These are phyloP conservation scores for Nicotiana otophora DNA, from an alignment of 257 asterid species.

Conservation along the genomic window DNA sequence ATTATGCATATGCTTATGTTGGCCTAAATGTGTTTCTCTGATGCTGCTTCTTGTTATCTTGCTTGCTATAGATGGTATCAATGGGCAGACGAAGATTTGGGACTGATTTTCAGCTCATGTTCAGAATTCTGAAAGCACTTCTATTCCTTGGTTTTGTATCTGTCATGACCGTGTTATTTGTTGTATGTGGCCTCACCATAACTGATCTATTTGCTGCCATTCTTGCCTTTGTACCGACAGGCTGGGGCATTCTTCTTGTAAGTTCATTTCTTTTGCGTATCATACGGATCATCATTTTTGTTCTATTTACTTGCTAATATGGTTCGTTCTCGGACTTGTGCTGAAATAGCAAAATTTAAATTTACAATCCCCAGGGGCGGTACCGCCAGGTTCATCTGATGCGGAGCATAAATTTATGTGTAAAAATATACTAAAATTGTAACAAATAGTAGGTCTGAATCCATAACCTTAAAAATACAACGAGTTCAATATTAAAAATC, in stretches of 20 bases:
- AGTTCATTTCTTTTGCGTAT: constrained; percentile 9
- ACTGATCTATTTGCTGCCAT: constrained; percentile 79
- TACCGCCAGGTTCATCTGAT: too few species aligned
- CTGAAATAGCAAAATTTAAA: background rate
- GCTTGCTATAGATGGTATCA: constrained; percentile 73
- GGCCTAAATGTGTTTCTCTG: background rate
- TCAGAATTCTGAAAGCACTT: constrained; percentile 90
- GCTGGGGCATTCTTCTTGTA: constrained; percentile 95
- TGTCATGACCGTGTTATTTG: constrained; percentile 88
- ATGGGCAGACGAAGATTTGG: constrained; percentile 94
- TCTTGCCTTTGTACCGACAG: constrained; percentile 95
- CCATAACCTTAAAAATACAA: too few species aligned
- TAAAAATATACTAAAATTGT: too few species aligned
- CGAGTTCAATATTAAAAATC: too few species aligned
- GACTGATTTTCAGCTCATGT: constrained; percentile 97
- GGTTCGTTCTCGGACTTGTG: background rate
- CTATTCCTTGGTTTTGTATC: constrained; percentile 85
- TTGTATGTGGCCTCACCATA: constrained; percentile 60
- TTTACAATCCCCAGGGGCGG: background rate
- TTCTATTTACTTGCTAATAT: background rate
- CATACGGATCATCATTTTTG: background rate
- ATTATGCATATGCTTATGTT: background rate
- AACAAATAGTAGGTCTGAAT: too few species aligned
- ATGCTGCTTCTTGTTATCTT: background rate
- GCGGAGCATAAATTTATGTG: too few species aligned